phyloP scores from a whole-genome alignment of 768 basidiomycete genomes.

The Hericium alpestre region DNA sequence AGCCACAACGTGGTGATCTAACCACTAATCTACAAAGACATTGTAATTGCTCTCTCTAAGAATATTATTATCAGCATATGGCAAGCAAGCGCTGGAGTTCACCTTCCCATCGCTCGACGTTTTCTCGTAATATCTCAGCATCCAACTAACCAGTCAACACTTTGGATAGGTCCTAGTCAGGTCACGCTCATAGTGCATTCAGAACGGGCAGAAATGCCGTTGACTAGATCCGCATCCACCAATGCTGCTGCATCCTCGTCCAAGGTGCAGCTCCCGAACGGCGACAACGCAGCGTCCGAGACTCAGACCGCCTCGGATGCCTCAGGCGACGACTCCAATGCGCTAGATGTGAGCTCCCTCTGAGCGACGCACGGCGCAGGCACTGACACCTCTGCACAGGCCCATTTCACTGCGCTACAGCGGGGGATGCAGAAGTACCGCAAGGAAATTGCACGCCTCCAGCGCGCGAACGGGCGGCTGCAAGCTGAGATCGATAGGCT shows the following conservation, averaged over 20 bases:
- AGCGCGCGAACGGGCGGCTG: slow-evolving; percentile 12
- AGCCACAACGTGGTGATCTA: slow-evolving; percentile 11
- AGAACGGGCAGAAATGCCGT: neutral
- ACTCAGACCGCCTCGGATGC: too few relatives aligned
- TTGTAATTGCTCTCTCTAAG: too few relatives aligned
- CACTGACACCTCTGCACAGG: neutral
- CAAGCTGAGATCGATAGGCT: slow-evolving; percentile 10
- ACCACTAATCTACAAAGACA: slow-evolving; percentile 11
- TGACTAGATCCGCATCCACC: neutral
- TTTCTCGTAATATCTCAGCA: too few relatives aligned
- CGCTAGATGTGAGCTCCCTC: too few relatives aligned
- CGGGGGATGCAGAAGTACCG: slow-evolving; percentile 7
- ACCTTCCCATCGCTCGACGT: too few relatives aligned
- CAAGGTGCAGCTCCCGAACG: neutral
- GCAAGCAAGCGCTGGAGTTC: too few relatives aligned
- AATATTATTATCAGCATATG: too few relatives aligned
- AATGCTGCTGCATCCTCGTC: slow-evolving; percentile 4
- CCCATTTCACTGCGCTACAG: slow-evolving; percentile 2
- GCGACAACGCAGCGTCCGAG: neutral
- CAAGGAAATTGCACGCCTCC: slow-evolving; percentile 8
- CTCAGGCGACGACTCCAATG: neutral
- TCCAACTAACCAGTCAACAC: too few relatives aligned
- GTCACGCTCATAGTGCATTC: too few relatives aligned
- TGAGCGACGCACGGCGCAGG: too few relatives aligned
- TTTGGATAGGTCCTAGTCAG: too few relatives aligned